Evolutionary conservation across 495 filamentous ascomycete genomes (phyloP).

Genomic region (Letharia lupina): DNA sequence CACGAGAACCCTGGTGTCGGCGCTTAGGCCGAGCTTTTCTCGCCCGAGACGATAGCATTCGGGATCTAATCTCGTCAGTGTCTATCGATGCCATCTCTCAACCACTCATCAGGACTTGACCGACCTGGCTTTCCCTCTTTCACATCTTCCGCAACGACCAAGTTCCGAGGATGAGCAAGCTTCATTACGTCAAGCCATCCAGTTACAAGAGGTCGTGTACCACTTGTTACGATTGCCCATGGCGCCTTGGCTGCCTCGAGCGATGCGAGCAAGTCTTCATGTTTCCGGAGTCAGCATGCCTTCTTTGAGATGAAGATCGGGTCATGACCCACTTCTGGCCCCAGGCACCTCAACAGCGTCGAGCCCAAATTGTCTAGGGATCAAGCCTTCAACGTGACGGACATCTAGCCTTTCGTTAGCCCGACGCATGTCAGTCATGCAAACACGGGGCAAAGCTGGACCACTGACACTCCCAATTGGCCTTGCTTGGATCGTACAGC

Average conservation of each 20-base stretch:
- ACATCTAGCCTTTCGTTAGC: constrained; percentile 51
- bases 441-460: neutral
- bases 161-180: constrained; percentile 61
- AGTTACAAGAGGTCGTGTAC: constrained; percentile 67
- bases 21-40: constrained; percentile 49
- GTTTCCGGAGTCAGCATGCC: neutral
- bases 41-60: constrained; percentile 71
- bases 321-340: constrained; percentile 30
- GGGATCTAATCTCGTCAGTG: constrained; percentile 38
- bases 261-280: constrained; percentile 41
- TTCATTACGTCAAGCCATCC: constrained; percentile 79
- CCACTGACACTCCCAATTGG: constrained; percentile 82
- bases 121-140: constrained; percentile 66
- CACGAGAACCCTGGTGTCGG: constrained; percentile 55
- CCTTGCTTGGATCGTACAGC: constrained; percentile 66
- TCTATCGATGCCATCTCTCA: constrained; percentile 29
- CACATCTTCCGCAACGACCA: constrained; percentile 85
- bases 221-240: constrained; percentile 93
- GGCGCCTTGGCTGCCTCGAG: constrained; percentile 49
- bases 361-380: constrained; percentile 64
- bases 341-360: constrained; percentile 82
- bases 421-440: constrained; percentile 8
- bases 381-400: constrained; percentile 62
- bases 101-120: neutral
- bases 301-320: neutral